These are phyloP conservation scores for Morella rubra DNA, from an alignment of 306 rosid species.

Conservation along the genomic window DNA sequence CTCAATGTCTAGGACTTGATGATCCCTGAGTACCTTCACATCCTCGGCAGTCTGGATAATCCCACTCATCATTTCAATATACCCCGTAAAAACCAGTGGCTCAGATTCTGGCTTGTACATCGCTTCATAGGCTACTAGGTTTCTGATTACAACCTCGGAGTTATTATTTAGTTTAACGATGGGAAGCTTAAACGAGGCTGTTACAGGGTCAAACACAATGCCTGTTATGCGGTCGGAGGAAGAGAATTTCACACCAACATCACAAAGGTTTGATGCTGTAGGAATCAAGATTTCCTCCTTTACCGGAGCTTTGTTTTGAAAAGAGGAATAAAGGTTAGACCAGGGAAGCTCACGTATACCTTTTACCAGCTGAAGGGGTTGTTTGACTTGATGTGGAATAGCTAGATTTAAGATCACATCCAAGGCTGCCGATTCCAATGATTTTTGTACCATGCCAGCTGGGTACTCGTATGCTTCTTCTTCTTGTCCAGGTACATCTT, in stretches of 20 bases:
- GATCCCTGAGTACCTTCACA: slow-evolving; percentile 17
- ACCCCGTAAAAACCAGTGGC: slow-evolving; percentile 14
- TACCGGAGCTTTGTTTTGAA: not conserved
- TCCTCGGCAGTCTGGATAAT: slow-evolving; percentile 25
- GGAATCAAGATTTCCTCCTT: slow-evolving; percentile 7
- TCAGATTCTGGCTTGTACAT: slow-evolving; percentile 26
- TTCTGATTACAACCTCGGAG: slow-evolving; percentile 30
- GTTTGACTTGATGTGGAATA: not conserved
- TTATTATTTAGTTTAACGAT: slow-evolving; percentile 6
- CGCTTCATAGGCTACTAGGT: slow-evolving; percentile 37
- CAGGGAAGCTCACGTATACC: slow-evolving; percentile 4
- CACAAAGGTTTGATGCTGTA: slow-evolving; percentile 4
- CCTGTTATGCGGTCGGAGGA: not conserved
- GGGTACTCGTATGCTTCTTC: no score
- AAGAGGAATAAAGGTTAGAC: not conserved
- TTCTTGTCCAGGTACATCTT: not conserved
- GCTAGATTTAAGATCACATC: not conserved
- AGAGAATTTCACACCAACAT: not conserved
- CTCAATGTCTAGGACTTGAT: not conserved
- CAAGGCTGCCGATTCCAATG: no score
- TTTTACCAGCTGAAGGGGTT: not conserved
- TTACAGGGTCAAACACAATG: not conserved
- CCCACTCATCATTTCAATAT: slow-evolving; percentile 28
- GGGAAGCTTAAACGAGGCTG: slow-evolving; percentile 18
- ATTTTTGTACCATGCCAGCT: no score